phyloP scores from a whole-genome alignment of 2,329 filamentous ascomycete genomes.

The Orbilia javanica region DNA sequence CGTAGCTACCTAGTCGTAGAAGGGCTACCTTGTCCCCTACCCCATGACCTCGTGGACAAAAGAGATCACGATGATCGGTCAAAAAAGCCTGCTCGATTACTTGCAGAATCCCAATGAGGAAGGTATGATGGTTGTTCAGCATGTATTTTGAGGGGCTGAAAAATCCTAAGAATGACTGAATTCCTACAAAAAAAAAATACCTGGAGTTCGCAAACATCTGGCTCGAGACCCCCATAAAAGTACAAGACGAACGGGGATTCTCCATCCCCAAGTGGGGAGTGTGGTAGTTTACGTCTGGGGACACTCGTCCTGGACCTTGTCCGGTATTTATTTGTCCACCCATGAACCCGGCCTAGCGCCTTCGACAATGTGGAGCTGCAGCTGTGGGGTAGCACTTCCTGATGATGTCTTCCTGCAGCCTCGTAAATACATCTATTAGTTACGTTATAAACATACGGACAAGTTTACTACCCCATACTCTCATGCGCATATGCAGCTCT shows the following conservation, averaged over 20 bases:
- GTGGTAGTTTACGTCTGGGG: conserved; percentile 50
- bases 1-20: conserved; percentile 40
- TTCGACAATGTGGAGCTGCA: conserved; percentile 44
- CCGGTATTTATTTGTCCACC: conserved; percentile 11
- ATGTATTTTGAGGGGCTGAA: conserved; percentile 34
- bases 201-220: conserved; percentile 8
- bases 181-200: conserved; percentile 4
- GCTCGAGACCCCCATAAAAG: conserved; percentile 12
- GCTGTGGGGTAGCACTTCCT: conserved; percentile 48
- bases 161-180: conserved; percentile 20
- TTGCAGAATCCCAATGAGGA: conserved; percentile 37
- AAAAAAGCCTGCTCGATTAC: conserved; percentile 16
- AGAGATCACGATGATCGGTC: conserved; percentile 17
- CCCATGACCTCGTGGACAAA: conserved; percentile 50
- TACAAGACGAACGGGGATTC: conserved; percentile 15
- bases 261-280: conserved; percentile 32
- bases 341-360: conserved; percentile 23
- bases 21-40: conserved; percentile 39
- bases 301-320: conserved; percentile 27
- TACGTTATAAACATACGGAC: conserved; percentile 36
- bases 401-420: conserved; percentile 28
- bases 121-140: conserved; percentile 34
- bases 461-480: conserved; percentile 40
- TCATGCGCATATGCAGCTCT: conserved; percentile 25
- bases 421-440: conserved; percentile 43